phyloP scores from a whole-genome alignment of 352 stramenopile genomes.

The Globisporangium canariense region DNA sequence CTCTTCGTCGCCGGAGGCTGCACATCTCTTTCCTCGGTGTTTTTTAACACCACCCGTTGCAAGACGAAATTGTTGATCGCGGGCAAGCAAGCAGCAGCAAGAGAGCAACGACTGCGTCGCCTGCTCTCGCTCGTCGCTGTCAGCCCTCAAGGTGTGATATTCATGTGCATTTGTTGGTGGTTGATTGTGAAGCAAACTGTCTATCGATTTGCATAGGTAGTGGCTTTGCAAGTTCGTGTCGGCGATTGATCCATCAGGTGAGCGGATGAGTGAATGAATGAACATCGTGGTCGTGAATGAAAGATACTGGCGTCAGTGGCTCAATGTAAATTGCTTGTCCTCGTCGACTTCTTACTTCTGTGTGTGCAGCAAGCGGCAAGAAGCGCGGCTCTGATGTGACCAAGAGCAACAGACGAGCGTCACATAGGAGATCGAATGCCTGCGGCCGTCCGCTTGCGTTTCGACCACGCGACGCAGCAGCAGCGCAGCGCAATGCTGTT shows the following conservation, averaged over 20 bases:
- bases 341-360: background rate
- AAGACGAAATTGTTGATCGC: slow-evolving; percentile 27
- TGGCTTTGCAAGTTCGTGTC: too few species aligned
- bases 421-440: background rate
- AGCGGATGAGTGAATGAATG: too few species aligned
- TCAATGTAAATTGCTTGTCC: background rate
- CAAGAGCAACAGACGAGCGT: background rate
- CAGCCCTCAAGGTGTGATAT: too few species aligned
- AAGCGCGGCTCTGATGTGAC: background rate
- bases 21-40: slow-evolving; percentile 59
- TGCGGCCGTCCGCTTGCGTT: background rate
- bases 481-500: background rate
- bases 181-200: too few species aligned
- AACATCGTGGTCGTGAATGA: too few species aligned
- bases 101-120: slow-evolving; percentile 2
- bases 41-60: slow-evolving; percentile 86
- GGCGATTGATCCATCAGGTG: too few species aligned
- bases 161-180: too few species aligned
- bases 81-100: background rate
- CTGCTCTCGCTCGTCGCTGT: too few species aligned
- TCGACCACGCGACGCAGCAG: background rate
- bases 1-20: background rate
- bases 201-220: too few species aligned
- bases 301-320: too few species aligned
- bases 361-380: background rate